Percentiles rank a stretch among this genome's conserved stretches.
phyloP scores from a whole-genome alignment of 768 basidiomycete species.

The Cystofilobasidium capitatum region DNA sequence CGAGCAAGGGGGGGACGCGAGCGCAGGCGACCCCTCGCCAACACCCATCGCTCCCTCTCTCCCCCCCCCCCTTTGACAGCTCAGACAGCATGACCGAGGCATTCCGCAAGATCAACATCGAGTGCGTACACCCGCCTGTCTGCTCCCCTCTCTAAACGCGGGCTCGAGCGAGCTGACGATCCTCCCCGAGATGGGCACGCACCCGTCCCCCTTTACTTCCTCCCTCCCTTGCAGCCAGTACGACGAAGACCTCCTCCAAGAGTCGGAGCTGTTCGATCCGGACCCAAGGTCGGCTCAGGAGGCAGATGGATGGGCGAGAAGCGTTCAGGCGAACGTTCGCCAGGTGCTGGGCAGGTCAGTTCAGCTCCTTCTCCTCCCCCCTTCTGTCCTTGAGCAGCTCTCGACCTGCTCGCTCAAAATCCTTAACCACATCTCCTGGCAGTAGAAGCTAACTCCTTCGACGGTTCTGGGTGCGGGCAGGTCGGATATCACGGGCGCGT shows the following conservation, averaged over 20 bases:
- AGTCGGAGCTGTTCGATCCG: slow-evolving; percentile 74
- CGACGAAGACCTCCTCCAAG: slow-evolving; percentile 81
- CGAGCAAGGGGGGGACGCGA: no score
- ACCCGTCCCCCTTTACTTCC: not conserved
- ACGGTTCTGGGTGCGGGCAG: slow-evolving; percentile 43
- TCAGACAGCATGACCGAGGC: slow-evolving; percentile 43
- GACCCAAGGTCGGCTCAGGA: slow-evolving; percentile 71
- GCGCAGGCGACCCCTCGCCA: no score
- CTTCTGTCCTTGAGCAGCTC: not conserved
- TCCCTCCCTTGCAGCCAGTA: slow-evolving; percentile 38
- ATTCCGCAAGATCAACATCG: slow-evolving; percentile 90
- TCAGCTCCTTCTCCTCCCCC: not conserved
- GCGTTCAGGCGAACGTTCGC: slow-evolving; percentile 62
- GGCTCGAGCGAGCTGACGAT: not conserved
- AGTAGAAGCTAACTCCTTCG: no score
- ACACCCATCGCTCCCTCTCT: no score
- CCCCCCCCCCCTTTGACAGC: no score
- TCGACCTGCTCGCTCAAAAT: not conserved
- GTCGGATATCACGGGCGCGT: slow-evolving; percentile 64
- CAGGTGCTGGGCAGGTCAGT: slow-evolving; percentile 63
- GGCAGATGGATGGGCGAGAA: slow-evolving; percentile 65
- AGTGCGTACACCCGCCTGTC: slow-evolving; percentile 41
- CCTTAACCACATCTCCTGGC: not conserved
- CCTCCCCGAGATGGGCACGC: not conserved
- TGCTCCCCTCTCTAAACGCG: not conserved